Evolutionary conservation across 1,139 yeast species (phyloP), one percentile per base, ranked within the genome.

Genomic region (Blastobotrys indianensis): DNA sequence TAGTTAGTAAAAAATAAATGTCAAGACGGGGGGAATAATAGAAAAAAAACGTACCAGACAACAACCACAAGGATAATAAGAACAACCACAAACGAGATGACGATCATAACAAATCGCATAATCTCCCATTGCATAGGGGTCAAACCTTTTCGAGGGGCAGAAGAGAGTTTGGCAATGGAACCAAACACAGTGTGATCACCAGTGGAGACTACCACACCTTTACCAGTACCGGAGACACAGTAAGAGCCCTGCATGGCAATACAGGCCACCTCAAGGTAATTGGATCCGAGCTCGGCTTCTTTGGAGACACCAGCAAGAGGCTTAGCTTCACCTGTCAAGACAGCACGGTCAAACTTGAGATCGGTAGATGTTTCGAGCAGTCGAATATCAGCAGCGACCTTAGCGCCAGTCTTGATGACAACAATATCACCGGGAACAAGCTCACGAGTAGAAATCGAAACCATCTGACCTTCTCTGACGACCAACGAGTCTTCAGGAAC

Each of bases 381-480:
- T 47, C 79, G 63, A 50, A 74, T 57, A 55, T 76, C 80, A 3
- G 80, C 80, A 13, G 80, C 76, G 4, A 75, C 59, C 30, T 75
- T 73, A 53, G 70, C 74, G 38, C 80, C 80, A 12, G 72, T 70
- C 29, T 61, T 55, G 41, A 75, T 58, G 37, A 63, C 61, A 11
- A 75, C 68, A 41, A 76, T 57, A 54, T 76, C 80, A 42, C 80
- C 80, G 2, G 77, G 78, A 37, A 75, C 79, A 8, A 75, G 65
- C 29, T 72, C 68, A 40, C 65, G 68, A 2, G 76, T 72, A 3
- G 67, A 62, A 25, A 68, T 61, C 17, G 62, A 59, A 9, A 53
- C 35, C 34, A 59, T 65, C n/a, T 61, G 64, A n/a, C 74, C 74
- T 44, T 67, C 60, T 54, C 79, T 64, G 25, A 68, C 54, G 12